phyloP scores from a whole-genome alignment of 2,329 filamentous ascomycete species.

The Sclerotinia subarctica region DNA sequence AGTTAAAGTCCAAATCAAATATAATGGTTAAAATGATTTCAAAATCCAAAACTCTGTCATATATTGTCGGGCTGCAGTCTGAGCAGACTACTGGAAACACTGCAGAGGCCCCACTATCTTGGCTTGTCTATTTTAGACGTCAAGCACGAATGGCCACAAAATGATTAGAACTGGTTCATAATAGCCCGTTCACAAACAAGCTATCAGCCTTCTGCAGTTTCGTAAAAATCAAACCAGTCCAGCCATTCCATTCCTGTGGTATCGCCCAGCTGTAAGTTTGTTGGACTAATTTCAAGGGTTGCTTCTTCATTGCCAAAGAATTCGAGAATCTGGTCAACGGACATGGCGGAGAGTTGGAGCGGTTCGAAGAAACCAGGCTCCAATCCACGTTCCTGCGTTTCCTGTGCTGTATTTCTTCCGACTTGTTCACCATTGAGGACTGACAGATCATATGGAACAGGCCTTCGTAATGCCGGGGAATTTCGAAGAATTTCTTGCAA shows the following conservation, averaged over 20 bases:
- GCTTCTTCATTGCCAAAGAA: constrained; percentile 62
- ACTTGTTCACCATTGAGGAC: neutral
- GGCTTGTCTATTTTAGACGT: neutral
- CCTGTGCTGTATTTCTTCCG: neutral
- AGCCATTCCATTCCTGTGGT: constrained; percentile 35
- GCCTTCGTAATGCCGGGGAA: constrained; percentile 22
- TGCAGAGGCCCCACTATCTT: neutral
- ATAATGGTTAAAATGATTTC: too few relatives aligned
- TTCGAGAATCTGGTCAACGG: constrained; percentile 64
- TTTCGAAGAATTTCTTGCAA: constrained; percentile 44
- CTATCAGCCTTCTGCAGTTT: neutral
- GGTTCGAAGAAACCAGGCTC: constrained; percentile 41
- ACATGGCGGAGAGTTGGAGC: constrained; percentile 66
- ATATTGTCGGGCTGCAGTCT: too few relatives aligned
- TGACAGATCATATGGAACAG: neutral
- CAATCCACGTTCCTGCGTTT: neutral
- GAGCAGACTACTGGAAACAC: too few relatives aligned
- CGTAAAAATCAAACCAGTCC: constrained; percentile 34
- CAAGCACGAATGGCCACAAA: neutral
- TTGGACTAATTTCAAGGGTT: constrained; percentile 47
- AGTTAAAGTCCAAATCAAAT: too few relatives aligned
- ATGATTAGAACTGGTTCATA: neutral
- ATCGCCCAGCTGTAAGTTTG: constrained; percentile 32
- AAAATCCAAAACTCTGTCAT: too few relatives aligned
- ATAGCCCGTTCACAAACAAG: neutral